Conservation (phyloP, 1,284 basidiomycete species). For the Vanrija sp. region DNA sequence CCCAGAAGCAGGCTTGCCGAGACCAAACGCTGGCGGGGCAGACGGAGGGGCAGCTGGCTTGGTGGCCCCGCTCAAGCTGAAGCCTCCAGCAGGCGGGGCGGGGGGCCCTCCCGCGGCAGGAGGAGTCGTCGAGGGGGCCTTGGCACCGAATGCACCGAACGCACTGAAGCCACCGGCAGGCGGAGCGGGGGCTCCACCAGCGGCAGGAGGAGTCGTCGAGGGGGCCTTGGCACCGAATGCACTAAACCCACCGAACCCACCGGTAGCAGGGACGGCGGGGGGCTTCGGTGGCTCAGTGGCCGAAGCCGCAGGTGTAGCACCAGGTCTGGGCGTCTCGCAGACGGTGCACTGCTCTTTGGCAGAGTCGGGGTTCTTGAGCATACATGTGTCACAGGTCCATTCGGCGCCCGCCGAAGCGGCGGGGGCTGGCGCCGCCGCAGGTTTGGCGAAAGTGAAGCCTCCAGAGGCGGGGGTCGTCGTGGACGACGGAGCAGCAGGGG, state of each 20-base stretch:
- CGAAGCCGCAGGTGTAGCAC: conserved; percentile 5
- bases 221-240: neutral
- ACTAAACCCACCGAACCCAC: conserved; percentile 9
- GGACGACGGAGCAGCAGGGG: neutral
- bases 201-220: too few relatives aligned
- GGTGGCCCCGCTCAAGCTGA: conserved; percentile 4
- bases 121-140: neutral
- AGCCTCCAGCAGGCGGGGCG: conserved; percentile 3
- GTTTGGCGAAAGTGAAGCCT: neutral
- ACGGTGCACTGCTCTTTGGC: conserved; percentile 54
- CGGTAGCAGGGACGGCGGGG: neutral
- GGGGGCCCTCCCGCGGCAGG: neutral
- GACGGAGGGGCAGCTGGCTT: neutral
- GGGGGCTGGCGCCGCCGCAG: neutral
- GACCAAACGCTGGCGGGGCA: too few relatives aligned
- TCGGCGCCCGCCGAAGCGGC: conserved; percentile 15
- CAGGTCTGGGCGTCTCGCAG: conserved; percentile 53
- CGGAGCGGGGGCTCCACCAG: too few relatives aligned
- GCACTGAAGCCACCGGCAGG: neutral
- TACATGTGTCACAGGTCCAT: conserved; percentile 56
- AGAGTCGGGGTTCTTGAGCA: conserved; percentile 52
- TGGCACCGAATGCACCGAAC: conserved; percentile 6
- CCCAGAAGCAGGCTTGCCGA: too few relatives aligned
- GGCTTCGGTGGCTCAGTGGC: neutral
- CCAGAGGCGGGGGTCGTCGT: neutral